Base-by-base conservation (phyloP, 768 basidiomycete genomes). In the Candolleomyces aberdarensis region DNA sequence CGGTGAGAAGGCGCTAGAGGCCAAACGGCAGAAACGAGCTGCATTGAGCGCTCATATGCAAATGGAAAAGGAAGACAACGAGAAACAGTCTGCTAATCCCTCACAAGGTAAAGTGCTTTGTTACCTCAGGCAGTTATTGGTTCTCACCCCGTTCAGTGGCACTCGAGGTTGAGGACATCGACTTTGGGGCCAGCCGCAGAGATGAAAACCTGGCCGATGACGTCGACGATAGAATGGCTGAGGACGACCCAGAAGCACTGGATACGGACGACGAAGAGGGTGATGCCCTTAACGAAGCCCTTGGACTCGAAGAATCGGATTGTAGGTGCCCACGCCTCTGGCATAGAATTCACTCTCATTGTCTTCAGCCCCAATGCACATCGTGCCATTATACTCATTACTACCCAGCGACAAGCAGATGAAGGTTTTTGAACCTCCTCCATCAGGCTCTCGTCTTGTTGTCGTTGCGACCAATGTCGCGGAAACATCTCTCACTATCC, bases 401-500 rank as follows among this genome's bases (percentile, higher is more conserved):
- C 78, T 98, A 3, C 82, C 97, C 1, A 94, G 89, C 61, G 95
- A 98, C 58, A 92, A 94, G 71, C 97, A 99, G 70, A 94, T 98
- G 91, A 82, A 81, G 19, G 96, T 98, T 2, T 99, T 99, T 70
- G 77, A 87, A 61, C 78, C 88, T 0, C 94, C 96, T 13, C 97
- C 97, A 4, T 74, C 79, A 5, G 91, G 88, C 5, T 76, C 80
- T 61, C 91, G 97, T 40, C 81, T 99, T 3, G 95, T 98, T 14
- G 94, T 98, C 15, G 88, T 99, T 5, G 86, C 96, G 1, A 98
- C 96, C 1, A 98, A 98, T 70, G 90, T 98, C 29, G 96, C 96
- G 1, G 96, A 98, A 72, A 98, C 96, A 0, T 97, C 96, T 7
- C 78, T 98, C 36, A 98, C 96, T 0, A 99, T 99, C 61, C 96